Percentiles rank a stretch among this genome's conserved stretches.
Conservation (phyloP, 768 basidiomycete genomes). For the Podaxis sp. region DNA sequence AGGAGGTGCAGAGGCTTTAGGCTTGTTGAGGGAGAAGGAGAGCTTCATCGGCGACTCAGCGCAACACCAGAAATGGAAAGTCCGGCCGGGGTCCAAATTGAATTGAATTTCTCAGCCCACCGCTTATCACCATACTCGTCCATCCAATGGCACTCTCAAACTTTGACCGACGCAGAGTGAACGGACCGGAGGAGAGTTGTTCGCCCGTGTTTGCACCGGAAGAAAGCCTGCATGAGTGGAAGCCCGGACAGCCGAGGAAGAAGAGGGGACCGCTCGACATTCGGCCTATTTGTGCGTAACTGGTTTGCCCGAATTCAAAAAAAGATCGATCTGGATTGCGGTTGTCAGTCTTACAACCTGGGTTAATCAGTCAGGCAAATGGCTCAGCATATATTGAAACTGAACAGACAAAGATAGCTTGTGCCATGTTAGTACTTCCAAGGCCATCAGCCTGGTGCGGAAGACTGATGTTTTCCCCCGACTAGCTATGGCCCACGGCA, state of each 20-base stretch:
- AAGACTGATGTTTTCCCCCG: slow-evolving; percentile 15
- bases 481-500: slow-evolving; percentile 82
- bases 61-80: slow-evolving; percentile 13
- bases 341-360: slow-evolving; percentile 78
- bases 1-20: slow-evolving; percentile 48
- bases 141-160: slow-evolving; percentile 47
- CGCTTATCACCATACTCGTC: not conserved
- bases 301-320: not conserved
- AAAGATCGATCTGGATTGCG: slow-evolving; percentile 14
- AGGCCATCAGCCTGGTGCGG: slow-evolving; percentile 1
- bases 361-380: slow-evolving; percentile 90
- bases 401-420: slow-evolving; percentile 88
- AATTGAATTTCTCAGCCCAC: slow-evolving; percentile 4
- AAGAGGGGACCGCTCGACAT: slow-evolving; percentile 63
- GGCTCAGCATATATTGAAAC: slow-evolving; percentile 98
- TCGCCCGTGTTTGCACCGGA: slow-evolving; percentile 58
- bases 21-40: slow-evolving; percentile 79
- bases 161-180: slow-evolving; percentile 86
- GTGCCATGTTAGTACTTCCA: slow-evolving; percentile 76
- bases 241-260: slow-evolving; percentile 39
- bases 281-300: slow-evolving; percentile 77
- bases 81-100: slow-evolving; percentile 34
- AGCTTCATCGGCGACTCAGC: slow-evolving; percentile 63
- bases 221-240: slow-evolving; percentile 30
- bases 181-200: slow-evolving; percentile 85